These are phyloP conservation scores for Pseudomicrostroma phylloplanum DNA, from an alignment of 1,284 basidiomycete species.

Conservation along the genomic window DNA sequence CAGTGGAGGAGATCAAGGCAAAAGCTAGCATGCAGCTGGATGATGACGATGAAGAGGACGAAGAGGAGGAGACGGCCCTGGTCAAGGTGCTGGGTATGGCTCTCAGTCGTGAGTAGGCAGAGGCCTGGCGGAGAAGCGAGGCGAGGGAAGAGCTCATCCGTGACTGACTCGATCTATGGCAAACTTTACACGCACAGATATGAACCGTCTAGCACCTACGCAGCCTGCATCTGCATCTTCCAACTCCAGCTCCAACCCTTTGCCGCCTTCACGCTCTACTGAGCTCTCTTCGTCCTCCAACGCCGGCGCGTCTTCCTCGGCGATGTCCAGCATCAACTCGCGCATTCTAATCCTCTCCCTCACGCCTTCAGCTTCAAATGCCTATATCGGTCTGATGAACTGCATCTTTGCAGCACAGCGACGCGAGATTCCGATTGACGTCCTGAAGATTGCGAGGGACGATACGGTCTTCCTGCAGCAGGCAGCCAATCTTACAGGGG, in stretches of 20 bases:
- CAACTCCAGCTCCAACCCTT: slow-evolving; percentile 7
- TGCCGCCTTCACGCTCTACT: not conserved
- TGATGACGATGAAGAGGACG: slow-evolving; percentile 7
- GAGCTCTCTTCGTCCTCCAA: too few species aligned
- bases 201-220: slow-evolving; percentile 11
- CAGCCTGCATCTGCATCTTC: slow-evolving; percentile 4
- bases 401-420: slow-evolving; percentile 98
- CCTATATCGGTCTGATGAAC: slow-evolving; percentile 98
- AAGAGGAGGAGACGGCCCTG: slow-evolving; percentile 8
- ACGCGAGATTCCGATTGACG: slow-evolving; percentile 88
- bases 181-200: not conserved
- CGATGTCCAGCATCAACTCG: not conserved
- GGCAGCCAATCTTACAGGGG: slow-evolving; percentile 87
- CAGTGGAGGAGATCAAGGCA: slow-evolving; percentile 1
- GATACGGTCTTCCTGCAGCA: slow-evolving; percentile 96
- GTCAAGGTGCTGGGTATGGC: not conserved
- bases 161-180: not conserved
- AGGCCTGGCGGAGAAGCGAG: not conserved
- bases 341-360: slow-evolving; percentile 80
- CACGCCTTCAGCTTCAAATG: slow-evolving; percentile 75
- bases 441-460: slow-evolving; percentile 77
- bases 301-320: not conserved
- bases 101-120: slow-evolving; percentile 3
- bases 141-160: not conserved
- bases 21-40: slow-evolving; percentile 3